Percentiles rank a stretch among this genome's conserved stretches.
Evolutionary conservation across 306 rosid genomes (phyloP).

Genomic region (Luffa acutangula): DNA sequence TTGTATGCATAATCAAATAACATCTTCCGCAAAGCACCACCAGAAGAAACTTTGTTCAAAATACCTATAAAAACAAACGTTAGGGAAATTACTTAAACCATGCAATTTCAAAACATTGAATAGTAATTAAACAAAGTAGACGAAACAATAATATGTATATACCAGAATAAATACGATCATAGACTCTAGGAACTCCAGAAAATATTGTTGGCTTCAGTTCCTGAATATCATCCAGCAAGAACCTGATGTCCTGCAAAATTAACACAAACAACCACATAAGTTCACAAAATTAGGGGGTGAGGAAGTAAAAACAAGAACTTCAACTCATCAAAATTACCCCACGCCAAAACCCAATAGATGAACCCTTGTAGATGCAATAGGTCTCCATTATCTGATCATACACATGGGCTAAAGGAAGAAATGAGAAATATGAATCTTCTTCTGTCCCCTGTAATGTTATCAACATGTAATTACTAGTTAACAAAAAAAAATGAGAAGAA

Average conservation of each 20-base stretch:
- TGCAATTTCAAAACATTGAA: not conserved
- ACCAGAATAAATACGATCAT: conserved; percentile 65
- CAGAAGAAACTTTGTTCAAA: conserved; percentile 48
- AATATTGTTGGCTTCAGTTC: conserved; percentile 66
- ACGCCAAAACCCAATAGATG: conserved; percentile 82
- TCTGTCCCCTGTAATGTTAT: conserved; percentile 39
- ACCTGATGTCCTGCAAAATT: conserved; percentile 62
- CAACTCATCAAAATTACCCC: conserved; percentile 43
- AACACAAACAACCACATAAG: not conserved
- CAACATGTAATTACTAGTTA: not conserved
- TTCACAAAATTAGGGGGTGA: not conserved
- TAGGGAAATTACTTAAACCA: conserved; percentile 9
- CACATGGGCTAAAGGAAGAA: conserved; percentile 75
- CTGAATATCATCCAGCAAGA: conserved; percentile 73
- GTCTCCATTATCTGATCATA: conserved; percentile 75
- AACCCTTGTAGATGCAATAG: conserved; percentile 67
- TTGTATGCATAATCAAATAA: conserved; percentile 67
- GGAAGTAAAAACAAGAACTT: not conserved
- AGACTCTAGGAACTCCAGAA: conserved; percentile 89
- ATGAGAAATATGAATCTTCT: conserved; percentile 81
- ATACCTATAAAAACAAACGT: conserved; percentile 36
- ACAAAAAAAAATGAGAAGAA: not conserved
- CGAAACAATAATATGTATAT: not conserved
- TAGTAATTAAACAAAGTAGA: not conserved
- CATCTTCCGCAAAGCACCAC: conserved; percentile 44